Percentiles rank a stretch among this genome's conserved stretches.
Evolutionary conservation across 108 stramenopile species (phyloP).

Genomic region (Pinguiococcus pyrenoidosus): DNA sequence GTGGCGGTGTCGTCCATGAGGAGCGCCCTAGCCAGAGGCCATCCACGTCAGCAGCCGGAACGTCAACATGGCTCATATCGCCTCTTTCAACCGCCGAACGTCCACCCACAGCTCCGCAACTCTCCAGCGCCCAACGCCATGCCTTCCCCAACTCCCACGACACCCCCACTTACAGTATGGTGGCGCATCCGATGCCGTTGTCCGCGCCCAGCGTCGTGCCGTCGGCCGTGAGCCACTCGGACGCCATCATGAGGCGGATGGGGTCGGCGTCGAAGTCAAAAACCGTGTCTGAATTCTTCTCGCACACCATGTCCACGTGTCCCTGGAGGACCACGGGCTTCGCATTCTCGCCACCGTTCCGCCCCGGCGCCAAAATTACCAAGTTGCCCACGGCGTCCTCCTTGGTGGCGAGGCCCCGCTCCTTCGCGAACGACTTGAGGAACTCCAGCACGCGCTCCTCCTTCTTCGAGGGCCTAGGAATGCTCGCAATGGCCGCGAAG

Average conservation of each 20-base stretch:
- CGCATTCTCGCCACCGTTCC: constrained; percentile 17
- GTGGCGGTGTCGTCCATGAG: constrained; percentile 1
- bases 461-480: constrained; percentile 23
- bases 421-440: constrained; percentile 20
- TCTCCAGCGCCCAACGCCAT: too few relatives aligned
- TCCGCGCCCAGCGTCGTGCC: constrained; percentile 33
- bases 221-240: constrained; percentile 23
- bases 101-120: too few relatives aligned
- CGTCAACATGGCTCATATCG: too few relatives aligned
- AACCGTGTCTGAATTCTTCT: constrained; percentile 21
- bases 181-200: constrained; percentile 33
- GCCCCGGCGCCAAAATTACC: constrained; percentile 10
- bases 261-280: constrained; percentile 21
- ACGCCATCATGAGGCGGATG: constrained; percentile 3
- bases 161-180: too few relatives aligned
- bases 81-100: too few relatives aligned
- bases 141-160: too few relatives aligned
- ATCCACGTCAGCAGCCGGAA: too few relatives aligned
- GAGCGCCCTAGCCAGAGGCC: too few relatives aligned
- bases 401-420: constrained; percentile 13
- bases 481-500: constrained; percentile 23
- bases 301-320: constrained; percentile 33
- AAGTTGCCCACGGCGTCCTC: constrained; percentile 25
- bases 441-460: constrained; percentile 19
- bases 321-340: constrained; percentile 18